Percentiles rank a stretch among this genome's conserved stretches.
Evolutionary conservation across 495 filamentous ascomycete species (phyloP).

Genomic region (Physcia stellaris): DNA sequence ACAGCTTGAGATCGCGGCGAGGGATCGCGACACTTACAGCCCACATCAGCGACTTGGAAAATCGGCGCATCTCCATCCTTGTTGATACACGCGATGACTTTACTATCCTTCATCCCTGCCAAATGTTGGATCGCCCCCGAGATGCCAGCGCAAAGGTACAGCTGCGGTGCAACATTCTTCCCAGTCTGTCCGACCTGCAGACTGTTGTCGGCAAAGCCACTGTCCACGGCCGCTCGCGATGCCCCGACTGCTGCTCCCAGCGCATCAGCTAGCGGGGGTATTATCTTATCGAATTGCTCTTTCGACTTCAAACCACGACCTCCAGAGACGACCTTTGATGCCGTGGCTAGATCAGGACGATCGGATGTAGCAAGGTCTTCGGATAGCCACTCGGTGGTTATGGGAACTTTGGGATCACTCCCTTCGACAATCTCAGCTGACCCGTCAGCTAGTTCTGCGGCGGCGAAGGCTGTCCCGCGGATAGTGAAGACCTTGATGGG

Average conservation of each 20-base stretch:
- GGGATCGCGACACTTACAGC: slow-evolving; percentile 31
- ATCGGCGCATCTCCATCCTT: slow-evolving; percentile 96
- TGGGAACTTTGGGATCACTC: slow-evolving; percentile 46
- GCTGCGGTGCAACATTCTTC: slow-evolving; percentile 92
- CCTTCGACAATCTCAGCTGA: slow-evolving; percentile 35
- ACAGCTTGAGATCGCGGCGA: neutral
- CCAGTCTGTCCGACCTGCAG: slow-evolving; percentile 96
- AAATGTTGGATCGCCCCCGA: slow-evolving; percentile 96
- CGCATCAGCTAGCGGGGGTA: slow-evolving; percentile 80
- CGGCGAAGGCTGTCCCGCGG: slow-evolving; percentile 74
- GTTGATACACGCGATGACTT: slow-evolving; percentile 98
- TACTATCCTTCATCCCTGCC: slow-evolving; percentile 99
- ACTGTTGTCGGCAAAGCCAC: slow-evolving; percentile 98
- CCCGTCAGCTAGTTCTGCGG: slow-evolving; percentile 32
- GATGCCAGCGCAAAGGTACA: slow-evolving; percentile 92
- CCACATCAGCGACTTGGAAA: slow-evolving; percentile 95
- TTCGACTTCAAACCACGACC: slow-evolving; percentile 93
- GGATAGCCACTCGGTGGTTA: slow-evolving; percentile 74
- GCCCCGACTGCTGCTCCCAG: slow-evolving; percentile 90
- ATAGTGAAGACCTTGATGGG: slow-evolving; percentile 80
- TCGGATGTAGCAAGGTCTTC: slow-evolving; percentile 88
- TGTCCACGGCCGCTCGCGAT: slow-evolving; percentile 88
- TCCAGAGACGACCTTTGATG: slow-evolving; percentile 79
- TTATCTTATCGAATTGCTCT: slow-evolving; percentile 86
- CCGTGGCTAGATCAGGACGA: slow-evolving; percentile 87